Base-by-base conservation (phyloP, 108 stramenopile species). In the Discostella stelligeroides region DNA sequence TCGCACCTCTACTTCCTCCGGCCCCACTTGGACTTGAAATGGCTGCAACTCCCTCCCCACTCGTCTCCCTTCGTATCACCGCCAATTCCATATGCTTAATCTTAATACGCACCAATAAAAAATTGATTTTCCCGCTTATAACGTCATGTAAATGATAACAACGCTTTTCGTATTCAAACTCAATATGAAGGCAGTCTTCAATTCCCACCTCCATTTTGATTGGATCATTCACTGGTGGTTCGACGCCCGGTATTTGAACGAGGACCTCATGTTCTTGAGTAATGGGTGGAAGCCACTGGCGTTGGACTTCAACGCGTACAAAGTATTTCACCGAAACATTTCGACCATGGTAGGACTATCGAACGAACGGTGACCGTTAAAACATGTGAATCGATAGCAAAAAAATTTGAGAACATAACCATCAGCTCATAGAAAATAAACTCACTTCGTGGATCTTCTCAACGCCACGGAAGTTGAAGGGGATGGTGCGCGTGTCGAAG, bases 141-240 rank as follows among this genome's bases (percentile, higher is more conserved):
- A 95, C 91, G 73, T 98, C 99, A 20, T 90, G 81, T 60, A 98
- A 82, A 81, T 98, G 96, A 80, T 97, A 98, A 23, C 79, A 73
- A 23, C 84, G 69, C 30, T 87, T 92, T 60, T 98, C 94, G 82
- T 98, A 99, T 77, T 98, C 96, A 73, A 99, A 99, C 87, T 99
- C 99, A 73, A 99, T 98, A 75, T 99, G 99, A 38, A 99, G 86
- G 79, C 97, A 99, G 61, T 99, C 99, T 75, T 99, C 99, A 68
- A 99, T 99, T 13, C 99, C 99, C 38, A 99, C 99, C 79, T 99
- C 99, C 98, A 98, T 98, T 81, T 98, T 98, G 66, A 98, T 95
- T 30, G 94, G 70, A 62, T 90, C 85, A 60, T 90, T 86, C 29
- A 87, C 75, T 27, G 68, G 63, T 7, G 95, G 97, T 69, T 92